Conservation (phyloP, 2,329 filamentous ascomycete species). For the Fusarium sp. region DNA sequence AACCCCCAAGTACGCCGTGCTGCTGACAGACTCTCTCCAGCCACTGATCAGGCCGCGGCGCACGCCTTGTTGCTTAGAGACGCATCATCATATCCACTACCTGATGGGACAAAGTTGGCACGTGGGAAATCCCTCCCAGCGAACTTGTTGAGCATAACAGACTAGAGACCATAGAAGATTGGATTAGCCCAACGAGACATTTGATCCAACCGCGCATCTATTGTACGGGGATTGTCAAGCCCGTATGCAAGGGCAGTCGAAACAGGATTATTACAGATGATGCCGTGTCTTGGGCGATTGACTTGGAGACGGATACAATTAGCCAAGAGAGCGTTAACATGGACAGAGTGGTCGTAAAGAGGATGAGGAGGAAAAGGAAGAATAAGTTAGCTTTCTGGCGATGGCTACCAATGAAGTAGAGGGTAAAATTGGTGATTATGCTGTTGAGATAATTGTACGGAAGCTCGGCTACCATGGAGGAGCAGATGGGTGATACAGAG, state of each 20-base stretch:
- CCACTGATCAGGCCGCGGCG: background rate
- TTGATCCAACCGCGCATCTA: constrained; percentile 61
- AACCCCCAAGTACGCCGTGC: background rate
- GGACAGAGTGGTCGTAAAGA: constrained; percentile 62
- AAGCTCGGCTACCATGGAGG: constrained; percentile 22
- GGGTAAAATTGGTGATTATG: constrained; percentile 51
- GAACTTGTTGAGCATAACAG: constrained; percentile 70
- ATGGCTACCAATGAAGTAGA: constrained; percentile 75
- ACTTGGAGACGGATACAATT: constrained; percentile 30
- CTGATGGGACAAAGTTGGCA: constrained; percentile 46
- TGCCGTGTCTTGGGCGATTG: constrained; percentile 28
- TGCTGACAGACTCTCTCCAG: constrained; percentile 6
- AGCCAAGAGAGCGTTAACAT: constrained; percentile 69
- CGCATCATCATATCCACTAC: constrained; percentile 8
- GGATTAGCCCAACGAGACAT: constrained; percentile 71
- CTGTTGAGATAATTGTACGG: constrained; percentile 25
- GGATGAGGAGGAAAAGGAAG: constrained; percentile 57
- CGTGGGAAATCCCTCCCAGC: constrained; percentile 58
- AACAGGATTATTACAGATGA: constrained; percentile 26
- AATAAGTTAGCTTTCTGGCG: constrained; percentile 62
- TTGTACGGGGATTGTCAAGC: constrained; percentile 52
- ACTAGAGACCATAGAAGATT: constrained; percentile 70
- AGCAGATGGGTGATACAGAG: constrained; percentile 43
- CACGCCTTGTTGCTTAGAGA: background rate
- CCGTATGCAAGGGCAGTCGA: constrained; percentile 56